These are phyloP conservation scores for Trichosporon coremiiforme DNA, from an alignment of 1,284 basidiomycete species.

Conservation along the genomic window DNA sequence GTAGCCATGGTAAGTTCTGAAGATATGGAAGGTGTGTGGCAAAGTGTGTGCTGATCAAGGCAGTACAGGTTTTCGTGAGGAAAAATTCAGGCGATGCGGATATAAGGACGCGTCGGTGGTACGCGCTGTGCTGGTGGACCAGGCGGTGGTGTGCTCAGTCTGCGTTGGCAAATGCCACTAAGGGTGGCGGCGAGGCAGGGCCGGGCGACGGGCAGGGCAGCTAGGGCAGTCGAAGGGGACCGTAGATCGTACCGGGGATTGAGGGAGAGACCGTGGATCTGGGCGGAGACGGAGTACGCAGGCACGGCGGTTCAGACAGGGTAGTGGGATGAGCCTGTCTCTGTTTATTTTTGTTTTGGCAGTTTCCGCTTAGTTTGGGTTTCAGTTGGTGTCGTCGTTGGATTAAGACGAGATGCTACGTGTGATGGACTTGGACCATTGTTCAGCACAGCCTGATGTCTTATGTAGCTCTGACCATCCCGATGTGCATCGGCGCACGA, in stretches of 20 bases:
- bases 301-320: too few relatives aligned
- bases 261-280: too few relatives aligned
- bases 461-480: background rate
- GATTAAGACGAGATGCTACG: too few relatives aligned
- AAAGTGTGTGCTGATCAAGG: background rate
- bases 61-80: background rate
- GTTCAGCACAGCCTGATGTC: background rate
- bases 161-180: background rate
- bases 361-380: background rate
- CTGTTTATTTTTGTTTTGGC: background rate
- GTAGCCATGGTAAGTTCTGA: background rate
- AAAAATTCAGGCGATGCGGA: background rate
- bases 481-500: background rate
- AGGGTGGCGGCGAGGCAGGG: background rate
- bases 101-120: background rate
- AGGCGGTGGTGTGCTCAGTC: constrained; percentile 9
- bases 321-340: too few relatives aligned
- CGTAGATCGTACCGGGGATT: too few relatives aligned
- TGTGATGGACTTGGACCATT: background rate
- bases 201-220: background rate
- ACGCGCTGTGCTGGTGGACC: background rate
- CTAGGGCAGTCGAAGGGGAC: background rate
- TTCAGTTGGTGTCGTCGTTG: background rate
- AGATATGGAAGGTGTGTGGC: background rate
- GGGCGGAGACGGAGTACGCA: too few relatives aligned